Evolutionary conservation across 371 early-diverging fungal species (phyloP).

Genomic region (Rhizopus delemar): DNA sequence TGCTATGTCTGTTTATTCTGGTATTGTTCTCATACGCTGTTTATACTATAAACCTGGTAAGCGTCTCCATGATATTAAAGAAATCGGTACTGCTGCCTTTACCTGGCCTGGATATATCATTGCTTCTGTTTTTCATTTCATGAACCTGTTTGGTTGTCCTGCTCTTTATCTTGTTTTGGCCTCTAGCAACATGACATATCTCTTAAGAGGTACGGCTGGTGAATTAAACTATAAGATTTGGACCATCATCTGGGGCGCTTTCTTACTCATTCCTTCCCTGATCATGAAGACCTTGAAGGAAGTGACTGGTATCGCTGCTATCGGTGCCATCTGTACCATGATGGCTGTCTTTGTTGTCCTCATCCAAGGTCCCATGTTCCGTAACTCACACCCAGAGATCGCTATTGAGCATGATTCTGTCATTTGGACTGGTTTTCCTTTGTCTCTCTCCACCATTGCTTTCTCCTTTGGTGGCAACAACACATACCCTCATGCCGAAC

Average conservation of each 20-base stretch:
- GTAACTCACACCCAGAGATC: conserved; percentile 15
- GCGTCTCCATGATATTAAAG: conserved; percentile 56
- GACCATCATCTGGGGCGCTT: conserved; percentile 64
- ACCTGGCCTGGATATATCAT: conserved; percentile 61
- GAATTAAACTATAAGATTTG: conserved; percentile 41
- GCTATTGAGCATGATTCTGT: conserved; percentile 25
- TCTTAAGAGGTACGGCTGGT: conserved; percentile 38
- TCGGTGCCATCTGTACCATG: conserved; percentile 52
- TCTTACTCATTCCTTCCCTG: conserved; percentile 74
- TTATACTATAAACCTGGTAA: conserved; percentile 42
- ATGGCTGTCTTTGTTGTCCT: conserved; percentile 53
- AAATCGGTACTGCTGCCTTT: conserved; percentile 67
- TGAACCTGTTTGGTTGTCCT: conserved; percentile 67
- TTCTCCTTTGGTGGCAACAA: conserved; percentile 64
- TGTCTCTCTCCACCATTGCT: conserved; percentile 61
- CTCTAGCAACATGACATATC: conserved; percentile 58
- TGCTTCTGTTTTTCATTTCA: conserved; percentile 62
- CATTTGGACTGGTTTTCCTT: conserved; percentile 59
- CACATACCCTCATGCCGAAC: conserved; percentile 74
- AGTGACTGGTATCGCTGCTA: conserved; percentile 59
- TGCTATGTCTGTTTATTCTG: conserved; percentile 36
- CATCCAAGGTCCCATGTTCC: conserved; percentile 39
- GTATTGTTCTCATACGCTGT: conserved; percentile 36
- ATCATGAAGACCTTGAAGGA: conserved; percentile 77
- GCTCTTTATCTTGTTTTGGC: conserved; percentile 78